Conservation (phyloP, 129 eudicot species). For the Saposhnikovia divaricata region DNA sequence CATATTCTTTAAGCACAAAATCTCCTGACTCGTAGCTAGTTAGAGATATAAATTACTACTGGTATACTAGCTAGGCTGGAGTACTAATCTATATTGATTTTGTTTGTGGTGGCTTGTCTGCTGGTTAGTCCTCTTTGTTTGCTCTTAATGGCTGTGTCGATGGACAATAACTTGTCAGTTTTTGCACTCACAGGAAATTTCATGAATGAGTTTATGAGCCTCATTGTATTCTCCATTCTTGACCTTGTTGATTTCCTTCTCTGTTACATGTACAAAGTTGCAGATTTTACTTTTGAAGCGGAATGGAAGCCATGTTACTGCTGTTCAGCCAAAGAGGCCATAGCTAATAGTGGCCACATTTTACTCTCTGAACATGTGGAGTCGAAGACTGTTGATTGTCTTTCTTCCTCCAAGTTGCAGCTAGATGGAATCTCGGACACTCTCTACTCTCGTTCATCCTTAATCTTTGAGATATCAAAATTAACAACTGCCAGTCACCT, state of each 20-base stretch:
- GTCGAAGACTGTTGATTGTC: constrained; percentile 38
- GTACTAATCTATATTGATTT: neutral
- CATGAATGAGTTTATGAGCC: constrained; percentile 47
- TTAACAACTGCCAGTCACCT: constrained; percentile 19
- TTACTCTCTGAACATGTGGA: constrained; percentile 59
- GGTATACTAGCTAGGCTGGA: neutral
- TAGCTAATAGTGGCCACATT: constrained; percentile 31
- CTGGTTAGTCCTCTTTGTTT: neutral
- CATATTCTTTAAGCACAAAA: neutral
- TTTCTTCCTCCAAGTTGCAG: constrained; percentile 25
- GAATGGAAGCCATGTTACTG: constrained; percentile 93
- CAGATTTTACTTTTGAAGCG: constrained; percentile 61
- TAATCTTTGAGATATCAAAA: constrained; percentile 49
- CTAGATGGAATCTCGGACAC: constrained; percentile 82
- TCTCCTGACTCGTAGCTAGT: neutral
- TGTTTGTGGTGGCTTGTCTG: neutral
- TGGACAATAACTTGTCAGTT: neutral
- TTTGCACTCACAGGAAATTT: constrained; percentile 22
- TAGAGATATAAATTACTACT: neutral
- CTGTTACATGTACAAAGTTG: constrained; percentile 45
- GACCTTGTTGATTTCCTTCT: constrained; percentile 59
- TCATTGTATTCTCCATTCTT: constrained; percentile 49
- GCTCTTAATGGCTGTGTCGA: neutral
- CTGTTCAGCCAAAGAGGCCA: constrained; percentile 35
- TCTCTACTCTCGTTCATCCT: constrained; percentile 55